Conservation (phyloP, 176 grass and related monocot genomes). For the Oryza glaberrima region DNA sequence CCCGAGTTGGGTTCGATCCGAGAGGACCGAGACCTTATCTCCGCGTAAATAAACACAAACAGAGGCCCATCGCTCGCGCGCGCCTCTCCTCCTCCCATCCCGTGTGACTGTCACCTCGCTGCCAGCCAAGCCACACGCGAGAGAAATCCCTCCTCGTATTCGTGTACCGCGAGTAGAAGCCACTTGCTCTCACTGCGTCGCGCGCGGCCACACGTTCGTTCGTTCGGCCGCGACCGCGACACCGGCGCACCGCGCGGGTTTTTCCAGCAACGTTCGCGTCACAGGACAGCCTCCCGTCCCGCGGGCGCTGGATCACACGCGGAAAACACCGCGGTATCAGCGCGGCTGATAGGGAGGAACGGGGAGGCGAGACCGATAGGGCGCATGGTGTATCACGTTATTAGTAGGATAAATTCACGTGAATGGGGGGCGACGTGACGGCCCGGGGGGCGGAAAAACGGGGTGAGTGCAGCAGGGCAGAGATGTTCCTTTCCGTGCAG, state of each 20-base stretch:
- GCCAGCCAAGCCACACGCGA: not conserved
- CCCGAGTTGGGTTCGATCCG: not conserved
- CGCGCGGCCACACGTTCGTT: not conserved
- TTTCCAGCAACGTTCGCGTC: no score
- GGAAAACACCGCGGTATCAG: not conserved
- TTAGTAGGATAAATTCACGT: not conserved
- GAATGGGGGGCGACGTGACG: not conserved
- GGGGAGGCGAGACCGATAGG: not conserved
- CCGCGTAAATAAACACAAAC: slow-evolving; percentile 6
- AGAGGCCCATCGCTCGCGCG: not conserved
- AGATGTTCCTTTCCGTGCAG: no score
- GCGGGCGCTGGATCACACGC: no score
- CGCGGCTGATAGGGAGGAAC: not conserved
- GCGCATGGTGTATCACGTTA: not conserved
- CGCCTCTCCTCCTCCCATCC: not conserved
- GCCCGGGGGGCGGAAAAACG: no score
- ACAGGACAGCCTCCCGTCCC: no score
- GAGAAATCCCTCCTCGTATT: not conserved
- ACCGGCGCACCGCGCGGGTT: no score
- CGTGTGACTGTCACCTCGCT: not conserved
- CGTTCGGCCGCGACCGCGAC: no score
- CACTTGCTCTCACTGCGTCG: not conserved
- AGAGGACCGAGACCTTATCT: slow-evolving; percentile 25
- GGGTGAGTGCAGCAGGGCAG: no score
- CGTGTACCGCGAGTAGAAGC: not conserved